A percentile compares a stretch with the other conserved stretches of the same genome.
Conservation (phyloP, 2,329 filamentous ascomycete species). For the Fonsecaea pedrosoi region DNA sequence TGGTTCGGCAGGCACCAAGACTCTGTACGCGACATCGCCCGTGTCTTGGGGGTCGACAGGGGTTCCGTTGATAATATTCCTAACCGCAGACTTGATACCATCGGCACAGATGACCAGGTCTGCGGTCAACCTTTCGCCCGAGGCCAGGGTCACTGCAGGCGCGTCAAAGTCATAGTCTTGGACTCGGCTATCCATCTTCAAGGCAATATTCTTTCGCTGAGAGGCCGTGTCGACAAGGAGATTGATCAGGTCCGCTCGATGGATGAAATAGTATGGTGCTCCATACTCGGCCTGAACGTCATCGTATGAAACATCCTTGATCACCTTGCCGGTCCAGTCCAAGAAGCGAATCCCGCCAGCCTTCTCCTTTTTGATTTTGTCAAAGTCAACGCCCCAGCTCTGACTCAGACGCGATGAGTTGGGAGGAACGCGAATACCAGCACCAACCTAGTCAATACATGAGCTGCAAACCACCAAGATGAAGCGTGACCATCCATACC, state of each 20-base stretch:
- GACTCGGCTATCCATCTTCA: constrained; percentile 39
- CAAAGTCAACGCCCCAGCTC: constrained; percentile 35
- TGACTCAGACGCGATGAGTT: constrained; percentile 38
- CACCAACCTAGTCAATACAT: constrained; percentile 35
- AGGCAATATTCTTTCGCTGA: constrained; percentile 31
- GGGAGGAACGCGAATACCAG: constrained; percentile 40
- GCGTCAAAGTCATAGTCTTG: constrained; percentile 40
- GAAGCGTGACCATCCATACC: constrained; percentile 10
- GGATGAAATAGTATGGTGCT: constrained; percentile 44
- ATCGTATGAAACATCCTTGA: constrained; percentile 40
- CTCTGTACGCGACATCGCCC: constrained; percentile 44
- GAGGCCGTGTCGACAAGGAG: constrained; percentile 34
- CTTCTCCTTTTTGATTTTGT: constrained; percentile 39
- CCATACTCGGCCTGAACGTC: constrained; percentile 41
- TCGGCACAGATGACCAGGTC: constrained; percentile 44
- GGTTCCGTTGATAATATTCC: constrained; percentile 40
- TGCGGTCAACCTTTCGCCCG: constrained; percentile 35
- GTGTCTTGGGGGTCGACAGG: constrained; percentile 41
- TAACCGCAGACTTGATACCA: constrained; percentile 43
- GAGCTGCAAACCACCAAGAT: constrained; percentile 4
- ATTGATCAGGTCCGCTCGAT: constrained; percentile 43
- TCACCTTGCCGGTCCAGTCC: constrained; percentile 43
- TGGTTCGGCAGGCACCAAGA: constrained; percentile 40
- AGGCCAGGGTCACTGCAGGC: constrained; percentile 37
- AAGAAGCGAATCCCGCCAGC: constrained; percentile 43